These are phyloP conservation scores for Houttuynia cordata DNA, from an alignment of 164 flowering plant species.

Conservation along the genomic window DNA sequence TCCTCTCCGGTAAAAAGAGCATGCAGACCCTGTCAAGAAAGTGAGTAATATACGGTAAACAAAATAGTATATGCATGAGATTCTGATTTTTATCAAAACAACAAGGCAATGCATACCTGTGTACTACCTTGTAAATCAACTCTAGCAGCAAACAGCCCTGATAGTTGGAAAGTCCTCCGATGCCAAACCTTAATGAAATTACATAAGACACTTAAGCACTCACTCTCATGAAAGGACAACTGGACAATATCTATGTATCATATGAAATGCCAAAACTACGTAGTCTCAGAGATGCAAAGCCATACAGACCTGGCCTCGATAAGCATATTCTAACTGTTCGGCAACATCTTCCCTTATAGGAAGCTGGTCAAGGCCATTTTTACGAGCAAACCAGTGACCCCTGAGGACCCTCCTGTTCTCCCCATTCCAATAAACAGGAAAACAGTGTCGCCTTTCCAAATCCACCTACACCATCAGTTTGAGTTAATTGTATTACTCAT, in stretches of 20 bases:
- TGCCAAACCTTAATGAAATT: conserved; percentile 64
- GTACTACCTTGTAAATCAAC: conserved; percentile 85
- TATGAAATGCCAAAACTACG: not conserved
- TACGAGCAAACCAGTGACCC: conserved; percentile 98
- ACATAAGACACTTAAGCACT: not conserved
- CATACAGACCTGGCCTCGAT: conserved; percentile 52
- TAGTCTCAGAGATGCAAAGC: not conserved
- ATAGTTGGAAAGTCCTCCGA: conserved; percentile 87
- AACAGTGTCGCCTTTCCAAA: conserved; percentile 66
- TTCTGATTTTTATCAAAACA: not conserved
- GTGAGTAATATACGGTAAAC: not conserved
- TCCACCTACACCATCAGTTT: conserved; percentile 55
- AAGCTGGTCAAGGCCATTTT: conserved; percentile 89
- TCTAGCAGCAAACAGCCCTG: conserved; percentile 97
- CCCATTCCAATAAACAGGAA: conserved; percentile 96
- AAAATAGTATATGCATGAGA: not conserved
- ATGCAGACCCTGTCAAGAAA: conserved; percentile 71
- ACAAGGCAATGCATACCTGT: conserved; percentile 32
- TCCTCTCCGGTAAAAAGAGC: conserved; percentile 98
- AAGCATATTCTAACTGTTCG: conserved; percentile 88
- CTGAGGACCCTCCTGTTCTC: conserved; percentile 89
- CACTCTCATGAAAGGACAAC: not conserved
- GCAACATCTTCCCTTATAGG: conserved; percentile 92
- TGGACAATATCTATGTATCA: not conserved
- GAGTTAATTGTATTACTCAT: not conserved